Percentiles rank a stretch among this genome's conserved stretches.
Evolutionary conservation across 495 filamentous ascomycete genomes (phyloP).

Genomic region (Aspergillus taichungensis): DNA sequence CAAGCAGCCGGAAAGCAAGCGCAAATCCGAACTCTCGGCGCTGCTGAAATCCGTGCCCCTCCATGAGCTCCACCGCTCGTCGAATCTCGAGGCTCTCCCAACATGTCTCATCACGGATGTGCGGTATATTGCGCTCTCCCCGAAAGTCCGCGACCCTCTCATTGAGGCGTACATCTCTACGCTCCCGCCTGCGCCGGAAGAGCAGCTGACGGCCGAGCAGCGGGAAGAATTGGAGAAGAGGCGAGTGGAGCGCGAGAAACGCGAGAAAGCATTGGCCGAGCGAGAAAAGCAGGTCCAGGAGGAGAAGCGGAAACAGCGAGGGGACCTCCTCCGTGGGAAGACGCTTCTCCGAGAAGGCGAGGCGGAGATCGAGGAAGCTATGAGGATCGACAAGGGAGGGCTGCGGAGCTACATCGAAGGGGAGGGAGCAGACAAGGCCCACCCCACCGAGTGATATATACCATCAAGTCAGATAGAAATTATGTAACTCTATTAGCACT

Average conservation of each 20-base stretch:
- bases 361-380: slow-evolving; percentile 67
- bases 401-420: slow-evolving; percentile 52
- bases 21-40: slow-evolving; percentile 71
- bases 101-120: slow-evolving; percentile 61
- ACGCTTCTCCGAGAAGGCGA: slow-evolving; percentile 66
- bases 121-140: slow-evolving; percentile 71
- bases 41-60: slow-evolving; percentile 64
- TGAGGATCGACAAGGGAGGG: slow-evolving; percentile 66
- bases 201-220: slow-evolving; percentile 44
- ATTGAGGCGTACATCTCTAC: slow-evolving; percentile 69
- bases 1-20: slow-evolving; percentile 62
- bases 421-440: slow-evolving; percentile 10
- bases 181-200: slow-evolving; percentile 55
- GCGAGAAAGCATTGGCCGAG: slow-evolving; percentile 68
- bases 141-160: slow-evolving; percentile 59
- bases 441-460: slow-evolving; percentile 1
- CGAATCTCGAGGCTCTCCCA: slow-evolving; percentile 57
- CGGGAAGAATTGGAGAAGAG: slow-evolving; percentile 53
- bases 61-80: slow-evolving; percentile 55
- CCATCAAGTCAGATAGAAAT: too few species aligned
- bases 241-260: slow-evolving; percentile 52
- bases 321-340: slow-evolving; percentile 57
- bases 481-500: too few species aligned
- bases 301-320: slow-evolving; percentile 60
- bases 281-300: slow-evolving; percentile 64